Evolutionary conservation across 257 asterid genomes (phyloP), one percentile per base, ranked within the genome.

Genomic region (Primulina eburnea): DNA sequence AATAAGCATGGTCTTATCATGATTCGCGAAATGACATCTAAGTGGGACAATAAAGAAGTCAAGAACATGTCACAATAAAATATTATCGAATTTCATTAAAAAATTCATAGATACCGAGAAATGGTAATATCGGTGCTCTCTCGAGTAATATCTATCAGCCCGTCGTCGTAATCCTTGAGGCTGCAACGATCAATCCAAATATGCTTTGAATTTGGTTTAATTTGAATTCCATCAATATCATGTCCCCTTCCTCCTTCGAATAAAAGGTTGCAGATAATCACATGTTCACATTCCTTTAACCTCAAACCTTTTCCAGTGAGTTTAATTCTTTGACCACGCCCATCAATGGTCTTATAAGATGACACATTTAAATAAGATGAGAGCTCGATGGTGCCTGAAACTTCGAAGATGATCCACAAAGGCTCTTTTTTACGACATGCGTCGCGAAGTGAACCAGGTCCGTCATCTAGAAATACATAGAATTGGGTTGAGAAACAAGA

Each of bases 131-230:
- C 91, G 0, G 98, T 90, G 92, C 98, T 92, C 73, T 82, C 90
- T 71, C 98, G 83, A 8, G 97, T 90, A 63, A 90, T 88, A 74
- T 92, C 97, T 17, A 90, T 88, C 56, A 90, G 82, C 8, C 98
- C 98, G 56, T 92, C 98, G 68, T 84, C 97, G 75, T 87, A 92
- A 84, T 92, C 97, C 67, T 92, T 82, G 52, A 92, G 91, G 76
- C 86, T 85, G 76, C 98, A 92, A 24, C 98, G 92, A 69, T 92
- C 98, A 16, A 90, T 92, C 98, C 98, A 90, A 59, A 92, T 92
- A 81, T 90, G 95, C 82, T 73, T 87, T 6, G 97, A 85, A 58
- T 92, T 92, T 7, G 98, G 98, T 76, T 92, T 92, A 52, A 92
- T 92, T 71, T 90, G 98, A 77, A 92, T 90, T 28, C 96, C 97